These are phyloP conservation scores for Solanum appendiculatum DNA, from an alignment of 257 asterid genomes.

Conservation along the genomic window DNA sequence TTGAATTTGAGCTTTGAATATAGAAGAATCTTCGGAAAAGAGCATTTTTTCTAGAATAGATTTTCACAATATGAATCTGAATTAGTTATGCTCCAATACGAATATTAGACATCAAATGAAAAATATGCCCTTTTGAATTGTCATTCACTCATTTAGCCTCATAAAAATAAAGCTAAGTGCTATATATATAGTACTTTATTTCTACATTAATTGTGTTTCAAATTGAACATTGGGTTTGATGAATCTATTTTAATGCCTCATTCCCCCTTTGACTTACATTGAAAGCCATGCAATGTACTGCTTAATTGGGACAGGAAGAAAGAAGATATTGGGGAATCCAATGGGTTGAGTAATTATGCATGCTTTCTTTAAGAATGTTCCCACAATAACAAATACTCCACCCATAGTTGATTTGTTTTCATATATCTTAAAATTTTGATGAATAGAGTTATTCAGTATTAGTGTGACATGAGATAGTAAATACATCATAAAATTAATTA, in stretches of 20 bases:
- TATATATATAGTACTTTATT: neutral
- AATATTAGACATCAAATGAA: too few relatives aligned
- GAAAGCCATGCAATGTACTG: slow-evolving; percentile 14
- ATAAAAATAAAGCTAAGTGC: neutral
- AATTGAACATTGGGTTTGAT: neutral
- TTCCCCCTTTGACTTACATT: slow-evolving; percentile 11
- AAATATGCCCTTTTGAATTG: neutral
- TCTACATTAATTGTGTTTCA: neutral
- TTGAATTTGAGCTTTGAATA: too few relatives aligned
- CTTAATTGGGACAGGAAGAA: neutral
- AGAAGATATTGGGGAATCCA: neutral
- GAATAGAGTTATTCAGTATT: neutral
- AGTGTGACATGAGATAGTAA: neutral
- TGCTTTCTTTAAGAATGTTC: neutral
- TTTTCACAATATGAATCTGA: too few relatives aligned
- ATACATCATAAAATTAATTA: neutral
- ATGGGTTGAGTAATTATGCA: neutral
- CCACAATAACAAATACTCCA: neutral
- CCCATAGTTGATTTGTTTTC: neutral
- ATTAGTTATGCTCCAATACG: too few relatives aligned
- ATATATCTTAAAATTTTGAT: neutral
- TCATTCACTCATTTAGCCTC: neutral
- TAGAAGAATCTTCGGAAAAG: too few relatives aligned
- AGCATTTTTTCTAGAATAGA: too few relatives aligned
- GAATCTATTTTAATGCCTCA: neutral